Conservation (phyloP, 805 yeast genomes). For the Ogataea pini region DNA sequence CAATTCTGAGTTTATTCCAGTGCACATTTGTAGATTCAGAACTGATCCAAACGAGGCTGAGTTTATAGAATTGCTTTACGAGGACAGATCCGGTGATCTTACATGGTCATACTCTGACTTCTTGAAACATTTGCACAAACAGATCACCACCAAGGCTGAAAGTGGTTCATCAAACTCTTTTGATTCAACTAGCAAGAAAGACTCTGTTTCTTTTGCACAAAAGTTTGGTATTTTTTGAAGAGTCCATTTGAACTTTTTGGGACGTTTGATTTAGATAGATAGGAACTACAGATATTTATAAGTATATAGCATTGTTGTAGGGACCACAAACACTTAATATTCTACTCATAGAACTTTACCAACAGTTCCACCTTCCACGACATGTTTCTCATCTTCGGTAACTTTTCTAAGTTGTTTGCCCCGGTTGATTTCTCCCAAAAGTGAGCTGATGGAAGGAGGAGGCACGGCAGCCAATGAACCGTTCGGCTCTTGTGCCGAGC, state of each 20-base stretch:
- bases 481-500: slow-evolving; percentile 24
- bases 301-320: not conserved
- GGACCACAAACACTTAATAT: not conserved
- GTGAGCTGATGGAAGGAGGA: slow-evolving; percentile 34
- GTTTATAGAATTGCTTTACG: slow-evolving; percentile 64
- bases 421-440: slow-evolving; percentile 57
- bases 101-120: slow-evolving; percentile 65
- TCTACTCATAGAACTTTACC: slow-evolving; percentile 48
- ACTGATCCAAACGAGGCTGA: slow-evolving; percentile 59
- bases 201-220: slow-evolving; percentile 18
- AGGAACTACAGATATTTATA: slow-evolving; percentile 4
- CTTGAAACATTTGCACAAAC: slow-evolving; percentile 65
- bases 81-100: slow-evolving; percentile 63
- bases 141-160: slow-evolving; percentile 51
- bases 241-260: not conserved
- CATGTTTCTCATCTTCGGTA: slow-evolving; percentile 46
- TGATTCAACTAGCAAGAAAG: slow-evolving; percentile 10
- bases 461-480: slow-evolving; percentile 26
- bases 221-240: slow-evolving; percentile 22
- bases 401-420: slow-evolving; percentile 57
- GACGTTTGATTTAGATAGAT: slow-evolving; percentile 4
- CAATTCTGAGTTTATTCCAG: slow-evolving; percentile 43
- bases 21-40: slow-evolving; percentile 65
- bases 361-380: slow-evolving; percentile 46
- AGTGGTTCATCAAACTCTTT: slow-evolving; percentile 8